A percentile compares a stretch with the other conserved stretches of the same genome.
Conservation (phyloP, 2,329 filamentous ascomycete species). For the Apiospora arundinis region DNA sequence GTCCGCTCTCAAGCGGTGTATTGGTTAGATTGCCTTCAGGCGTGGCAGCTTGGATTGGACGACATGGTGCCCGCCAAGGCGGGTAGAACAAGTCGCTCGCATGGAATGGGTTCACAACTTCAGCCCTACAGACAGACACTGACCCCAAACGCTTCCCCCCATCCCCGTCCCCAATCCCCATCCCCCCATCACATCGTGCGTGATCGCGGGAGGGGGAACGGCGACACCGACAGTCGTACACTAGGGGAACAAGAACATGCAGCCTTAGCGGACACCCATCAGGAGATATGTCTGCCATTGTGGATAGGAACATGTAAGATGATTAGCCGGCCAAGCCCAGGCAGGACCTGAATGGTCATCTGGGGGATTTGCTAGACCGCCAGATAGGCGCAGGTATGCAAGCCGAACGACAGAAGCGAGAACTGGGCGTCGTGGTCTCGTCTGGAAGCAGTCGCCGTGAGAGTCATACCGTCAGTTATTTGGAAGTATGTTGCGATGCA, state of each 20-base stretch:
- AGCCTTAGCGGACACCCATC: constrained; percentile 7
- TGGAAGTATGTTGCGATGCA: constrained; percentile 23
- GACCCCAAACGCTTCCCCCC: background rate
- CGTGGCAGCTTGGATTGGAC: constrained; percentile 2
- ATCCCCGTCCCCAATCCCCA: background rate
- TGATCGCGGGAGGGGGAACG: constrained; percentile 17
- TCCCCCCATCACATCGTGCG: background rate
- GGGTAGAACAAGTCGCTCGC: constrained; percentile 18
- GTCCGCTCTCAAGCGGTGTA: constrained; percentile 8
- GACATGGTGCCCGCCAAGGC: background rate
- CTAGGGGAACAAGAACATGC: constrained; percentile 4
- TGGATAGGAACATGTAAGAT: constrained; percentile 1
- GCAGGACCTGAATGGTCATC: constrained; percentile 16
- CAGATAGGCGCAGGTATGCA: constrained; percentile 24
- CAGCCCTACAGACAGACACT: constrained; percentile 9
- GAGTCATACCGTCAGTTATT: background rate
- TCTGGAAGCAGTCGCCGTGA: constrained; percentile 14
- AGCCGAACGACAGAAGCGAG: background rate
- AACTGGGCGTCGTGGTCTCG: background rate
- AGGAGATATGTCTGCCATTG: background rate
- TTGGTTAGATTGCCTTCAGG: constrained; percentile 8
- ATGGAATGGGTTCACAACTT: constrained; percentile 16
- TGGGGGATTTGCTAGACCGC: constrained; percentile 22
- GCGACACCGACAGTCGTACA: constrained; percentile 15
- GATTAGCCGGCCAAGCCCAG: background rate